These are phyloP conservation scores for Nicotiana tomentosiformis DNA, from an alignment of 257 asterid species.

Conservation along the genomic window DNA sequence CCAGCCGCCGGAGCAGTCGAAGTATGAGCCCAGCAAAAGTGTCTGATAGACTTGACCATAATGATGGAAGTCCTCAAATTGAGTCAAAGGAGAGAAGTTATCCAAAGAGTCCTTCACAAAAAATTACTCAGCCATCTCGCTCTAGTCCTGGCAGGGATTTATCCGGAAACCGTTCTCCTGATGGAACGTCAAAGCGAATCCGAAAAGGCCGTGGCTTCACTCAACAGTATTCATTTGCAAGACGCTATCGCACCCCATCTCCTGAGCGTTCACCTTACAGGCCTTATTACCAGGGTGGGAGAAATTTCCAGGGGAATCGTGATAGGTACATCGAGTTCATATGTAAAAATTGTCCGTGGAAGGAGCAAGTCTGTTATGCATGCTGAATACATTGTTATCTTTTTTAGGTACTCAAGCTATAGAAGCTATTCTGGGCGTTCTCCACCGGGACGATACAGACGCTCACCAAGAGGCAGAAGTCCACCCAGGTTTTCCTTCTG, in stretches of 20 bases:
- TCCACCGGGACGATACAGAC: constrained; percentile 55
- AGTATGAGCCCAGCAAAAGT: constrained; percentile 42
- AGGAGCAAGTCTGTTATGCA: neutral
- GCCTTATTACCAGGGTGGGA: constrained; percentile 63
- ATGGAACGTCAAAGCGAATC: constrained; percentile 72
- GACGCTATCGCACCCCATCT: constrained; percentile 96
- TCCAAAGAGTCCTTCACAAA: constrained; percentile 40
- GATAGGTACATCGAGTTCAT: constrained; percentile 49
- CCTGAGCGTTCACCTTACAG: constrained; percentile 68
- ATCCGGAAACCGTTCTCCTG: constrained; percentile 60
- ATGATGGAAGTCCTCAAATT: constrained; percentile 18
- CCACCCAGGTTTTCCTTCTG: constrained; percentile 66
- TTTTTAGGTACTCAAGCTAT: constrained; percentile 61
- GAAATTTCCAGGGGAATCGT: constrained; percentile 55
- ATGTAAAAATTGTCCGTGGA: neutral
- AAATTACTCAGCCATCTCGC: constrained; percentile 21
- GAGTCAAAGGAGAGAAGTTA: constrained; percentile 29
- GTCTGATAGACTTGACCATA: constrained; percentile 24
- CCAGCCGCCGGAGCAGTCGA: constrained; percentile 27
- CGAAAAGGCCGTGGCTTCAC: constrained; percentile 99
- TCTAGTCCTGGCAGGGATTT: constrained; percentile 40
- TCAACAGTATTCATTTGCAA: constrained; percentile 64
- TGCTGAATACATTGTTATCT: neutral
- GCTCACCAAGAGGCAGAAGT: constrained; percentile 77
- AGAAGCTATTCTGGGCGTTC: constrained; percentile 59